Conservation (phyloP, 345 rosid species). For the Dipteronia dyeriana region DNA sequence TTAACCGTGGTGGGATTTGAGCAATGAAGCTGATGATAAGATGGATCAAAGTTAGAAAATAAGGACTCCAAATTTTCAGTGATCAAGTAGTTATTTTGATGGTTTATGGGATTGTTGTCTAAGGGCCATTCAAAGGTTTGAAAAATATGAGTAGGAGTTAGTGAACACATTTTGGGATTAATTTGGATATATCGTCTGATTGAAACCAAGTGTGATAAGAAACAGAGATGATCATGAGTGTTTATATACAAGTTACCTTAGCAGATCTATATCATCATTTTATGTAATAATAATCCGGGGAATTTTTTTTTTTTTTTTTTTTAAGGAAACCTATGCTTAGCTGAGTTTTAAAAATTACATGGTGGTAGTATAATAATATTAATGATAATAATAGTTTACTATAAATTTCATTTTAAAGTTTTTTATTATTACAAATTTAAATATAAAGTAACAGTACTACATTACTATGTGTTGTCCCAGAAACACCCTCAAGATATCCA, state of each 20-base stretch:
- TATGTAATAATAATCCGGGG: neutral
- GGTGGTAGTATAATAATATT: too few species aligned
- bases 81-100: conserved; percentile 5
- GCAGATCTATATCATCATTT: neutral
- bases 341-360: too few species aligned
- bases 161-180: conserved; percentile 10
- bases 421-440: too few species aligned
- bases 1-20: conserved; percentile 35
- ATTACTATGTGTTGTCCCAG: too few species aligned
- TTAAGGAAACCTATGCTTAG: too few species aligned
- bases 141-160: conserved; percentile 13
- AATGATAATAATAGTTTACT: too few species aligned
- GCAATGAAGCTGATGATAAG: conserved; percentile 7
- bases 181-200: too few species aligned
- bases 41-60: neutral
- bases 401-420: too few species aligned
- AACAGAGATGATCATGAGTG: neutral
- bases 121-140: conserved; percentile 27
- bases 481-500: too few species aligned
- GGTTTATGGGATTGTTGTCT: conserved; percentile 18
- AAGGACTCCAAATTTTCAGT: neutral
- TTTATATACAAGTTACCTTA: conserved; percentile 9
- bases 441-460: too few species aligned
- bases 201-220: neutral
- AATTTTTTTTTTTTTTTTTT: too few species aligned